These are phyloP conservation scores for Pisolithus sp. DNA, from an alignment of 768 basidiomycete genomes.

Conservation along the genomic window DNA sequence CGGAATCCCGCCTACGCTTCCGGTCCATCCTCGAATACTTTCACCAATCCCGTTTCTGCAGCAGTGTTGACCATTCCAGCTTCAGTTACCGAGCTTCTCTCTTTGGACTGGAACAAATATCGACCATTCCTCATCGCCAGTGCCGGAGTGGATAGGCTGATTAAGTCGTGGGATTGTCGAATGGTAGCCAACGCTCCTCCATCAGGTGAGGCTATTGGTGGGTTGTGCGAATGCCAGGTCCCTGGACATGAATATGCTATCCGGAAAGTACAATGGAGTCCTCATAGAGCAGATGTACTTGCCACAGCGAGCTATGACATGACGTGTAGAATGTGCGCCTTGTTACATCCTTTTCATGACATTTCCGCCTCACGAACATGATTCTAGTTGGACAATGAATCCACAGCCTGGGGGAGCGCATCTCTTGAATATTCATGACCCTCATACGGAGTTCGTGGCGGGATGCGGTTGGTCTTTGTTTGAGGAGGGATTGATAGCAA, in stretches of 20 bases:
- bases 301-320: slow-evolving; percentile 86
- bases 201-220: slow-evolving; percentile 53
- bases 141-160: slow-evolving; percentile 69
- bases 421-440: slow-evolving; percentile 67
- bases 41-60: slow-evolving; percentile 61
- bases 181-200: slow-evolving; percentile 60
- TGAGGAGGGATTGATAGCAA: slow-evolving; percentile 81
- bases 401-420: slow-evolving; percentile 43
- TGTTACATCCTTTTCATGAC: slow-evolving; percentile 1
- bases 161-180: slow-evolving; percentile 82
- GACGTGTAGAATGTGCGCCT: slow-evolving; percentile 82
- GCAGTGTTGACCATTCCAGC: slow-evolving; percentile 75
- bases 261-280: slow-evolving; percentile 85
- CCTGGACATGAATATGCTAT: slow-evolving; percentile 88
- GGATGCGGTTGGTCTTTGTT: slow-evolving; percentile 91
- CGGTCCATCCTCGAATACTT: slow-evolving; percentile 46
- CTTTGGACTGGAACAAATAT: slow-evolving; percentile 93
- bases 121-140: slow-evolving; percentile 71
- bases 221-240: slow-evolving; percentile 62
- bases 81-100: slow-evolving; percentile 69
- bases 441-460: slow-evolving; percentile 93
- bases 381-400: slow-evolving; percentile 65
- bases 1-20: slow-evolving; percentile 55
- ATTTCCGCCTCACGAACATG: not conserved
- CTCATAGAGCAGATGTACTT: slow-evolving; percentile 64